Conservation (phyloP, 1,284 basidiomycete species). For the Sphaerobolus stellatus region DNA sequence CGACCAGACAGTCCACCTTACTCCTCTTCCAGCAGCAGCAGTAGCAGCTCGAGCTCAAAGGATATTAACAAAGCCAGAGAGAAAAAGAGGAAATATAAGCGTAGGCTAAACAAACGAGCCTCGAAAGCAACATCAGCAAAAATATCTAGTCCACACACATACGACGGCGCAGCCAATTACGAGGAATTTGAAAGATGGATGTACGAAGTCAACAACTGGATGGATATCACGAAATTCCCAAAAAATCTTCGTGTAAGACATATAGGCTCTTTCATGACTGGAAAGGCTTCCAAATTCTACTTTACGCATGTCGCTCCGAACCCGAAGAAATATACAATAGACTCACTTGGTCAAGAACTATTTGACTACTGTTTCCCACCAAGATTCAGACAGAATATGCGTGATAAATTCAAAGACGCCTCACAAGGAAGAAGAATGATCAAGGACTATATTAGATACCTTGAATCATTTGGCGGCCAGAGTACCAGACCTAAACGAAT, state of each 20-base stretch:
- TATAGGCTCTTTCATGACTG: conserved; percentile 25
- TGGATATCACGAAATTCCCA: background rate
- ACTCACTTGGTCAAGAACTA: conserved; percentile 34
- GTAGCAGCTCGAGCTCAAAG: too few species aligned
- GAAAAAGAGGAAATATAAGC: too few species aligned
- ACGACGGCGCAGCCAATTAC: background rate
- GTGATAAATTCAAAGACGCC: conserved; percentile 14
- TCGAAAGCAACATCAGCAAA: too few species aligned
- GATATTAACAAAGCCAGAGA: too few species aligned
- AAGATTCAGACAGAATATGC: conserved; percentile 29
- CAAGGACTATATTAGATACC: background rate
- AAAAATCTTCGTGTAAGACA: background rate
- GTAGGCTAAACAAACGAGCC: too few species aligned
- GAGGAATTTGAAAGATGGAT: background rate
- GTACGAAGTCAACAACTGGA: background rate
- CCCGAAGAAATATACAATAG: conserved; percentile 20
- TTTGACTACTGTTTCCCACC: conserved; percentile 47
- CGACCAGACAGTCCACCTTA: too few species aligned
- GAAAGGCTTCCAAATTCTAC: conserved; percentile 41
- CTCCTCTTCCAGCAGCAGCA: too few species aligned
- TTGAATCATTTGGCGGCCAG: background rate
- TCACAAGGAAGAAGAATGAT: conserved; percentile 15
- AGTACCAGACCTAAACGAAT: background rate
- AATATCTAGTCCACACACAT: background rate
- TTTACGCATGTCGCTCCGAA: conserved; percentile 30